Percentiles rank a stretch among this genome's conserved stretches.
Conservation (phyloP, 805 yeast genomes). For the Ogataea zsoltii region DNA sequence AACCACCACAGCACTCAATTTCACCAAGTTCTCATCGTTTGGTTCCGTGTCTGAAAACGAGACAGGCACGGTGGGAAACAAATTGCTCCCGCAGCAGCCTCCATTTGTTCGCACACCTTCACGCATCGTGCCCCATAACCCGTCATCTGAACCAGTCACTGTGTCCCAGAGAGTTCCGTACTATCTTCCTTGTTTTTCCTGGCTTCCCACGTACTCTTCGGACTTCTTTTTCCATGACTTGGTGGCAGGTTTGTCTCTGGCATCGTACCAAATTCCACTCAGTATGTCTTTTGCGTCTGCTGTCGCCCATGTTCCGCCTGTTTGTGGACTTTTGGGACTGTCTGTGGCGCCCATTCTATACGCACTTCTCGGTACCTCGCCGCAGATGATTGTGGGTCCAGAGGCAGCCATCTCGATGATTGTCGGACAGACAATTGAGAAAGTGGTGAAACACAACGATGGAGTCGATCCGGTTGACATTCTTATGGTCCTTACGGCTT, state of each 20-base stretch:
- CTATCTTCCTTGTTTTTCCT: conserved; percentile 65
- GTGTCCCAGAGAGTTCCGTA: conserved; percentile 44
- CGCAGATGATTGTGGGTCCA: conserved; percentile 89
- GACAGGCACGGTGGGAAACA: background rate
- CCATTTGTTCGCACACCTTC: background rate
- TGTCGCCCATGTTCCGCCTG: conserved; percentile 79
- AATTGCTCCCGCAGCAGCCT: background rate
- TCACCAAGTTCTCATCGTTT: background rate
- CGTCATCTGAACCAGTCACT: background rate
- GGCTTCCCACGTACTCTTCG: conserved; percentile 57
- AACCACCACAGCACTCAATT: background rate
- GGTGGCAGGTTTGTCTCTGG: conserved; percentile 82
- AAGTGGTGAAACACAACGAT: conserved; percentile 44
- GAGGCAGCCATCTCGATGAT: conserved; percentile 85
- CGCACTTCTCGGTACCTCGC: conserved; percentile 79
- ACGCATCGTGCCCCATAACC: background rate
- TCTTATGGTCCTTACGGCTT: conserved; percentile 67
- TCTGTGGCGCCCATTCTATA: conserved; percentile 80
- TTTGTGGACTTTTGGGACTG: conserved; percentile 75
- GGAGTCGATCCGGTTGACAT: conserved; percentile 51
- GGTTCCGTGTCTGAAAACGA: conserved; percentile 4
- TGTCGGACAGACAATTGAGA: conserved; percentile 75
- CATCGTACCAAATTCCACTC: conserved; percentile 89
- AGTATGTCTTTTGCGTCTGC: conserved; percentile 81
- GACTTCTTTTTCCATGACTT: conserved; percentile 56